Base-by-base conservation (phyloP, 148 eudicot species). In the Tetragonia tetragonoides region DNA sequence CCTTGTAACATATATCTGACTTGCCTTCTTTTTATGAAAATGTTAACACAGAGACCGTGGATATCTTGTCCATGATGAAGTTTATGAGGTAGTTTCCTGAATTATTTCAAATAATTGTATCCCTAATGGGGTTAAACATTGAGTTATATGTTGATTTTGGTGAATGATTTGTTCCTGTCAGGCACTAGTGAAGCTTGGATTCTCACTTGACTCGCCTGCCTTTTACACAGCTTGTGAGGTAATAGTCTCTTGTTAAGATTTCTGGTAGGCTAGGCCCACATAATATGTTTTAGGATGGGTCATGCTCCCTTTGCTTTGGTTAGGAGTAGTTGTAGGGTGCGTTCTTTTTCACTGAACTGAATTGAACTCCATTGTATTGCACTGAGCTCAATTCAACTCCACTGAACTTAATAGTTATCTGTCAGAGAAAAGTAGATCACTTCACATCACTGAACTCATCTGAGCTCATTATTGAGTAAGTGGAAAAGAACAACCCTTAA, bases 181-280 rank as follows among this genome's bases (percentile, higher is more conserved):
- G 97, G 97, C 89, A 75, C 76, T 92, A 84, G 81, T 85, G 57
- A 92, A 92, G 83, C 68, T 92, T 79, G 94, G 92, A 38, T 86
- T 90, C 85, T 83, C 91, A 6, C 91, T 92, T 54, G 97, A 92
- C 82, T 89, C 94, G 16, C 97, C 97, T 49, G 92, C 97, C 78
- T 89, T 92, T 81, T 92, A 90, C 79, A 92, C 97, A 41, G 91
- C 84, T 40, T 92, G 91, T 72, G 94, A 90, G 97, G 97, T 92
- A 89, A 81, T 64, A 3, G 38, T 63, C 34, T 11, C 49, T 57
- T 46, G 23, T 41, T 59, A 6, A 24, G 18, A 28, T 42, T 34
- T 66, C 39, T 57, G 56, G 34, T 69, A 46, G 39, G 66, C 62
- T 8, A 64, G 34, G 34, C 62, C 57, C 37, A 6, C 2, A 10